Evolutionary conservation across 345 rosid genomes (phyloP).

Genomic region (Gossypium sturtianum): DNA sequence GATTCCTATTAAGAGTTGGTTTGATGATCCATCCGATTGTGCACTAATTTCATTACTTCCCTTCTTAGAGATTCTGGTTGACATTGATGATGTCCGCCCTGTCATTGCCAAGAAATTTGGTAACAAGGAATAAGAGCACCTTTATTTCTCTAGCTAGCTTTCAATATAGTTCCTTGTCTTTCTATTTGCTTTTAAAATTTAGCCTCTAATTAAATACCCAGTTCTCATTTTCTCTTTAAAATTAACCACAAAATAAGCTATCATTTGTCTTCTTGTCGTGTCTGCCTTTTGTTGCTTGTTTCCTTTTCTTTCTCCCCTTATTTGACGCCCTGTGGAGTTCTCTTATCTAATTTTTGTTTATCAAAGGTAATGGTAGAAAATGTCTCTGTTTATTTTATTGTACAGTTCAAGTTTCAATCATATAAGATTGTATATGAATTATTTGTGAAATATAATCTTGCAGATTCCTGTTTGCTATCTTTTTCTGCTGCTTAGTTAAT

Average conservation of each 20-base stretch:
- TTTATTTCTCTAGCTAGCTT: slow-evolving; percentile 25
- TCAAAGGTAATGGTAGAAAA: slow-evolving; percentile 30
- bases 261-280: slow-evolving; percentile 25
- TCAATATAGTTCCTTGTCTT: slow-evolving; percentile 26
- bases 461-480: slow-evolving; percentile 6
- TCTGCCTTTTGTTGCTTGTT: slow-evolving; percentile 27
- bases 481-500: neutral
- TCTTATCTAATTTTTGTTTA: slow-evolving; percentile 22
- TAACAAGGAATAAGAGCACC: slow-evolving; percentile 49
- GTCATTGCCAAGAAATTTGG: slow-evolving; percentile 83
- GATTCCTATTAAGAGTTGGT: slow-evolving; percentile 98
- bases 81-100: slow-evolving; percentile 87
- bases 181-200: slow-evolving; percentile 23
- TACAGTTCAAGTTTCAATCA: slow-evolving; percentile 34
- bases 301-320: slow-evolving; percentile 20
- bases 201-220: slow-evolving; percentile 26
- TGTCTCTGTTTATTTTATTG: slow-evolving; percentile 28
- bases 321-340: slow-evolving; percentile 25
- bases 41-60: slow-evolving; percentile 79
- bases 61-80: slow-evolving; percentile 81
- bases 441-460: slow-evolving; percentile 35
- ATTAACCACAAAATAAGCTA: slow-evolving; percentile 29
- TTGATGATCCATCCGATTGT: slow-evolving; percentile 79
- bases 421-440: slow-evolving; percentile 31
- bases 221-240: slow-evolving; percentile 15